These are phyloP conservation scores for Calonectria montana DNA, from an alignment of 2,329 filamentous ascomycete species.

Conservation along the genomic window DNA sequence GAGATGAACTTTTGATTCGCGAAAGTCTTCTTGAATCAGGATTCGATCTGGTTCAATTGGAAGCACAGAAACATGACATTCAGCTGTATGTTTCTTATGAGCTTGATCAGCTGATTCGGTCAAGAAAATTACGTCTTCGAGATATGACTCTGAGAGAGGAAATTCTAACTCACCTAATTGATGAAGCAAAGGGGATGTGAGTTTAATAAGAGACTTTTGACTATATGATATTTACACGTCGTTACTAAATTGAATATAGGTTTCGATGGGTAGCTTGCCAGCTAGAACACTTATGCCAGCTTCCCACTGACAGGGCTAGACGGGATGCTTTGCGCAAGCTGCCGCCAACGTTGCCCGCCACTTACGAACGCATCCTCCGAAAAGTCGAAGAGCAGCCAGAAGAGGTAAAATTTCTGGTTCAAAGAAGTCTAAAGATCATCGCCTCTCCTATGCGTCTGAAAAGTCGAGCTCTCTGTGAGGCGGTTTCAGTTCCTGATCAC, in stretches of 20 bases:
- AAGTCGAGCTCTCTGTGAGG: conserved; percentile 4
- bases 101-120: not conserved
- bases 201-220: not conserved
- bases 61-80: conserved; percentile 23
- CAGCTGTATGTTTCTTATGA: conserved; percentile 8
- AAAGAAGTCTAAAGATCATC: not conserved
- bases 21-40: not conserved
- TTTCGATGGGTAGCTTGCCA: conserved; percentile 30
- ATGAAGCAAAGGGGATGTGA: conserved; percentile 18
- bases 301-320: not conserved
- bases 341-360: conserved; percentile 3
- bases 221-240: not conserved
- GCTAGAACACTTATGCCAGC: conserved; percentile 15
- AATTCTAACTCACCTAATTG: not conserved
- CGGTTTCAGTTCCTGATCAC: not conserved
- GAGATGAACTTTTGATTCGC: conserved; percentile 17
- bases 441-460: too few species aligned
- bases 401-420: not conserved
- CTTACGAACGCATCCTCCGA: conserved; percentile 16
- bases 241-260: not conserved
- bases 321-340: conserved; percentile 6
- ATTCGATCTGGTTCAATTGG: conserved; percentile 14
- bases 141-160: not conserved
- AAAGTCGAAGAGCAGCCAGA: not conserved
- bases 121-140: not conserved